Percentiles rank a stretch among this genome's conserved stretches.
Evolutionary conservation across 2,329 filamentous ascomycete species (phyloP).

Genomic region (Xylogone sp.): DNA sequence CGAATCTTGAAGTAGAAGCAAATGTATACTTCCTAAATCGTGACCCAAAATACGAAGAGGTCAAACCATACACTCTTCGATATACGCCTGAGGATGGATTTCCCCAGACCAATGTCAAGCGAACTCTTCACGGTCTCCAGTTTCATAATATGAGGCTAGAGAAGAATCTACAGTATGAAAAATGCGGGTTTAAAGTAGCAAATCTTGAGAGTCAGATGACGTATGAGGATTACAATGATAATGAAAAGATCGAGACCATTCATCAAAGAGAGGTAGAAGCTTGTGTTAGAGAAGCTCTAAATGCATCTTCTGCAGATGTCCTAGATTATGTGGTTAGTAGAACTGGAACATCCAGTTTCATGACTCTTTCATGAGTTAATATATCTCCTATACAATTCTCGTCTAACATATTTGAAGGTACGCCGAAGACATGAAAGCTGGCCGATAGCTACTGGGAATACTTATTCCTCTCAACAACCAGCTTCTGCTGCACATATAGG

Average conservation of each 20-base stretch:
- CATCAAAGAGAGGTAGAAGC: slow-evolving; percentile 1
- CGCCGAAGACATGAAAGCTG: slow-evolving; percentile 3
- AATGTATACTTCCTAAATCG: not conserved
- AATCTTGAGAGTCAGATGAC: not conserved
- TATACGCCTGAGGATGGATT: slow-evolving; percentile 2
- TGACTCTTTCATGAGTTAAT: not conserved
- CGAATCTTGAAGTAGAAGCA: not conserved
- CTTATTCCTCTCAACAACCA: slow-evolving; percentile 6
- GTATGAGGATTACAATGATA: slow-evolving; percentile 2
- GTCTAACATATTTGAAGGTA: not conserved
- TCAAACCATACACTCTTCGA: slow-evolving; percentile 4
- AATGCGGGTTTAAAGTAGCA: slow-evolving; percentile 1
- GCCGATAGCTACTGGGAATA: slow-evolving; percentile 6
- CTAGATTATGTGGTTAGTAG: not conserved
- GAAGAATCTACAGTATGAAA: not conserved
- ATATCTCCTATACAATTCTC: too few species aligned
- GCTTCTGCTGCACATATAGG: slow-evolving; percentile 3
- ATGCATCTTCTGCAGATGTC: not conserved
- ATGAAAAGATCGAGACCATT: slow-evolving; percentile 1
- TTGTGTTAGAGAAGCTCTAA: not conserved
- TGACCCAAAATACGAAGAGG: not conserved
- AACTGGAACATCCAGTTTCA: not conserved
- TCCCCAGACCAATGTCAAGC: slow-evolving; percentile 1
- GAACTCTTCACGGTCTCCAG: not conserved
- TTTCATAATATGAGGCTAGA: slow-evolving; percentile 4